phyloP scores from a whole-genome alignment of 1,284 basidiomycete genomes.

The Marasmius tenuissimus region DNA sequence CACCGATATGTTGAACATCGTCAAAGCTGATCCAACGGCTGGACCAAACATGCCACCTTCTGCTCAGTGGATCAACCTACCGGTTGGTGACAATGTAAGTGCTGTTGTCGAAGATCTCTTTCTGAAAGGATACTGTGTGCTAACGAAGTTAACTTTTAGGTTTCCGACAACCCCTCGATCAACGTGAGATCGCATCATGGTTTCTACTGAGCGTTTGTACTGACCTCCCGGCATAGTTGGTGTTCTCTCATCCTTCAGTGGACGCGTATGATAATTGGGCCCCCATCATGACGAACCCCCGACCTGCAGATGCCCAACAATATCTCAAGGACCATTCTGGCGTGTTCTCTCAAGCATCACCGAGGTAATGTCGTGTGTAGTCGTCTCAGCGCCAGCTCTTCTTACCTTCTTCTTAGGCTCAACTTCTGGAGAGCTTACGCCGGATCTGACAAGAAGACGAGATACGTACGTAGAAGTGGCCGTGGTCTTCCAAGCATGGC shows the following conservation, averaged over 20 bases:
- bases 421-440: conserved; percentile 64
- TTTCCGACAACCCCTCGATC: conserved; percentile 64
- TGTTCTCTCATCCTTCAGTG: conserved; percentile 63
- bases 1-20: conserved; percentile 54
- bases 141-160: conserved; percentile 22
- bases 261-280: conserved; percentile 71
- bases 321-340: conserved; percentile 54
- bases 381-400: not conserved
- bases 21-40: conserved; percentile 44
- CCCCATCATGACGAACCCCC: conserved; percentile 51
- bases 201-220: not conserved
- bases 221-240: conserved; percentile 36
- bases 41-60: conserved; percentile 48
- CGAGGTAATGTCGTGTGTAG: conserved; percentile 34
- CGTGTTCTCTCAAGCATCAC: conserved; percentile 57
- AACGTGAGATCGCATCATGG: conserved; percentile 39
- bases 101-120: not conserved
- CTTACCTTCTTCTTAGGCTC: conserved; percentile 30
- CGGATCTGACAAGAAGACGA: conserved; percentile 45
- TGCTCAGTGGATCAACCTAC: conserved; percentile 55
- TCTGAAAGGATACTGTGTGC: not conserved
- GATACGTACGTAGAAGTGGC: conserved; percentile 38
- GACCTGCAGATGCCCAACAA: conserved; percentile 52
- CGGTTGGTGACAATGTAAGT: conserved; percentile 51
- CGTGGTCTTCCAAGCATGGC: not conserved